phyloP scores from a whole-genome alignment of 2,329 filamentous ascomycete species.

The Exophiala viscosa region DNA sequence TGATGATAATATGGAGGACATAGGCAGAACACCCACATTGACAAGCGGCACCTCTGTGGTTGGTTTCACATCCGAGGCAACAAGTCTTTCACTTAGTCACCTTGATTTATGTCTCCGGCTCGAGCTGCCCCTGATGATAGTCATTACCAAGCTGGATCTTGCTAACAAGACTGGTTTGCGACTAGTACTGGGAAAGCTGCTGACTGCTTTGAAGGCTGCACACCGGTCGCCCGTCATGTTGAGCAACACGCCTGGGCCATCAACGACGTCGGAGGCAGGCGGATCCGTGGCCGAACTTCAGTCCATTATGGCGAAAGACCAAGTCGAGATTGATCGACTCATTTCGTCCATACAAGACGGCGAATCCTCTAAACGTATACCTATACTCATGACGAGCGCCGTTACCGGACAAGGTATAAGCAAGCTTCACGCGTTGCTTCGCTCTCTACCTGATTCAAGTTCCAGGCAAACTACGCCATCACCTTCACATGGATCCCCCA shows the following conservation, averaged over 20 bases:
- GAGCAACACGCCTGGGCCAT: slow-evolving; percentile 26
- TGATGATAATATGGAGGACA: slow-evolving; percentile 59
- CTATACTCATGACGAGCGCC: slow-evolving; percentile 82
- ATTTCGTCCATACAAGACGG: slow-evolving; percentile 41
- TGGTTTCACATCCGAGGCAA: slow-evolving; percentile 22
- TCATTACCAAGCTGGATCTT: slow-evolving; percentile 88
- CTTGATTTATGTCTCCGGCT: slow-evolving; percentile 81
- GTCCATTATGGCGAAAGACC: slow-evolving; percentile 55
- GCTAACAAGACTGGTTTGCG: slow-evolving; percentile 70
- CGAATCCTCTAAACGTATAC: slow-evolving; percentile 56
- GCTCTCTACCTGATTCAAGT: slow-evolving; percentile 57
- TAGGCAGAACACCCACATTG: slow-evolving; percentile 22
- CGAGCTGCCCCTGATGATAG: slow-evolving; percentile 69
- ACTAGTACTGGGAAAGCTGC: slow-evolving; percentile 66
- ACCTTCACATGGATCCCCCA: slow-evolving; percentile 45
- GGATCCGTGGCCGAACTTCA: slow-evolving; percentile 53
- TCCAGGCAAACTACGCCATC: neutral
- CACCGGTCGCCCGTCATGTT: slow-evolving; percentile 73
- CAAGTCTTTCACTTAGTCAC: slow-evolving; percentile 74
- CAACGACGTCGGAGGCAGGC: slow-evolving; percentile 37
- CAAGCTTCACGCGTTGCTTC: slow-evolving; percentile 75
- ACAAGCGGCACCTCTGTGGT: slow-evolving; percentile 51
- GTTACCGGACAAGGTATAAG: slow-evolving; percentile 80
- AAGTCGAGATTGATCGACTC: slow-evolving; percentile 55
- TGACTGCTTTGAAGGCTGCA: slow-evolving; percentile 72